Base-by-base conservation (phyloP, 1,139 yeast genomes). In the Lodderomyces elongisporus region DNA sequence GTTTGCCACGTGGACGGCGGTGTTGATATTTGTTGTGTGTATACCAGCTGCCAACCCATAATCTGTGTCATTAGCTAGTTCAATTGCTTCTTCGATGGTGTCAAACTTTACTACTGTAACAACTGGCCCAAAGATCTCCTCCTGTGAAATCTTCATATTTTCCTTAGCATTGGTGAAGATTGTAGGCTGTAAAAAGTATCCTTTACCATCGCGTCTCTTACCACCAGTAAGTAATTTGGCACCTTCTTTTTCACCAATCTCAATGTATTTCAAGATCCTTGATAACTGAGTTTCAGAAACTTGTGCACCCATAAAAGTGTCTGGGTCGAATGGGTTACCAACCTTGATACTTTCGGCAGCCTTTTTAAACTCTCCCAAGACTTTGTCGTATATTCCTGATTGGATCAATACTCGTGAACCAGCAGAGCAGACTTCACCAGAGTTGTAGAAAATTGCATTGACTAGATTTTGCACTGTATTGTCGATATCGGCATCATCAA, bases 401-500 rank as follows among this genome's bases (percentile, higher is more conserved):
- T 85, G 94, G 42, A 84, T 76, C 56, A 77, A 80, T 36, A 84
- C 63, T 59, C 95, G 79, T 32, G 94, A 83, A 45, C 93, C 91
- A 27, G 94, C 94, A 56, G 85, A 79, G 65, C 95, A 85, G 38
- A 82, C 89, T 63, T 85, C 94, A 59, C 95, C 95, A 47, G 85
- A 77, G 69, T 85, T 85, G 73, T 72, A 82, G 75, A 75, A 52
- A 10, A 70, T 66, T 22, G 67, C 62, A 4, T 77, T 76, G 6
- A 65, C 73, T 76, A 34, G 73, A 35, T 77, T 70, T 47, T 70
- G 66, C 41, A 82, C 77, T 39, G 93, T 79, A 49, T 63, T 61
- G 37, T 74, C 75, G 36, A 84, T 47, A 49, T 84, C 76, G 40
- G 85, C 85, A 55, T 84, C 93, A 47, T 77, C 70, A 52, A 83